Conservation (phyloP, 805 yeast species). For the Zygoascus tannicola region DNA sequence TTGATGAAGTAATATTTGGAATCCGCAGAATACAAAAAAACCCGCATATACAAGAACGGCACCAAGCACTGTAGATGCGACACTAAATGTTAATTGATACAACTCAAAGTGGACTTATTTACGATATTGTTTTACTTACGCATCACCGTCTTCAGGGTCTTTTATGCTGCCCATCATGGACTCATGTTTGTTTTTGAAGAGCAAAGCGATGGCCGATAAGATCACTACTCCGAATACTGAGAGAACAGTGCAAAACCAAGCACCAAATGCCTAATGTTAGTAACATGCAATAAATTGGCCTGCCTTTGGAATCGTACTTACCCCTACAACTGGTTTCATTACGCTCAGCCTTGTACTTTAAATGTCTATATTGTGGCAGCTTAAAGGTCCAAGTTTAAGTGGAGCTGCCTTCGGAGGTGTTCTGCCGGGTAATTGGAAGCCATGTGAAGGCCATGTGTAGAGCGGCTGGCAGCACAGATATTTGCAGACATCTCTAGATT, state of each 20-base stretch:
- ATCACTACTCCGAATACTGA: conserved; percentile 90
- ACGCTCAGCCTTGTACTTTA: too few species aligned
- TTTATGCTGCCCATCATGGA: conserved; percentile 84
- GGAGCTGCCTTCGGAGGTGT: too few species aligned
- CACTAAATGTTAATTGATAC: conserved; percentile 31
- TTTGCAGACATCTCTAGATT: too few species aligned
- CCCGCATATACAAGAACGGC: conserved; percentile 76
- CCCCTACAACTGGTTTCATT: conserved; percentile 44
- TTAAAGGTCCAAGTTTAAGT: too few species aligned
- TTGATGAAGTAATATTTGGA: conserved; percentile 58
- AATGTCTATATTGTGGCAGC: too few species aligned
- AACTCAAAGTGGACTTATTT: too few species aligned
- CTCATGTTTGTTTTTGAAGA: conserved; percentile 76
- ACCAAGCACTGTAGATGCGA: conserved; percentile 80
- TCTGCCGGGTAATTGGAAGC: too few species aligned
- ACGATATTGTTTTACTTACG: conserved; percentile 40
- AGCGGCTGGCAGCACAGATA: too few species aligned
- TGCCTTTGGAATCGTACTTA: conserved; percentile 23
- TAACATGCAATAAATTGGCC: background rate
- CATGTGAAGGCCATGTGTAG: too few species aligned
- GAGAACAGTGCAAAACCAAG: conserved; percentile 90
- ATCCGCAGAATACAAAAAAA: conserved; percentile 85
- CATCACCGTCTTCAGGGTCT: conserved; percentile 89
- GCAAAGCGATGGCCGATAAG: conserved; percentile 70
- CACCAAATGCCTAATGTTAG: conserved; percentile 51